Percentiles rank a stretch among this genome's conserved stretches.
Conservation (phyloP, 2,329 filamentous ascomycete genomes). For the Fusarium nodosum region DNA sequence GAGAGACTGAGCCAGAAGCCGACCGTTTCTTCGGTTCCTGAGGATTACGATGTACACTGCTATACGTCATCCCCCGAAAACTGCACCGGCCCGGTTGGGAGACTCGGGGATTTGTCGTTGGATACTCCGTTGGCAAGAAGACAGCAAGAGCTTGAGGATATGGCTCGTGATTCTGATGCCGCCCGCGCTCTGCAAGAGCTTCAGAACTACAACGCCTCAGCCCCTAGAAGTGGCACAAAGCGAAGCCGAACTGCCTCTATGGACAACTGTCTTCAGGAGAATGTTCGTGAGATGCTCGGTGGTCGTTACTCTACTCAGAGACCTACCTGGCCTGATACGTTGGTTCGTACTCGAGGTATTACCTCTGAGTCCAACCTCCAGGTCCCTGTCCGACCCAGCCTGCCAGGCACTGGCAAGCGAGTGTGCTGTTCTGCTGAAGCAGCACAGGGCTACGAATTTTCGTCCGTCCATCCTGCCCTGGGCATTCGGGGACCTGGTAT, state of each 20-base stretch:
- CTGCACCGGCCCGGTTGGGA: slow-evolving; percentile 66
- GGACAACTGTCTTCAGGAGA: slow-evolving; percentile 73
- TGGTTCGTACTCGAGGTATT: slow-evolving; percentile 55
- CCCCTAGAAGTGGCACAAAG: slow-evolving; percentile 62
- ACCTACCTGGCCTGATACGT: slow-evolving; percentile 54
- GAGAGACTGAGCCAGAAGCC: slow-evolving; percentile 68
- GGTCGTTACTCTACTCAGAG: slow-evolving; percentile 51
- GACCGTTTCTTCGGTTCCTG: slow-evolving; percentile 69
- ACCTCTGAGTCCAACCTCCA: slow-evolving; percentile 52
- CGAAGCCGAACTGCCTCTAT: slow-evolving; percentile 71
- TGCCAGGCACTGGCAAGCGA: slow-evolving; percentile 71
- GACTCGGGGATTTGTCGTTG: slow-evolving; percentile 64
- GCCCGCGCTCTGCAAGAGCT: slow-evolving; percentile 72
- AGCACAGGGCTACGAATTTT: slow-evolving; percentile 61
- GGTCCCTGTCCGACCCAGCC: slow-evolving; percentile 57
- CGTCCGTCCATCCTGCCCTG: slow-evolving; percentile 63
- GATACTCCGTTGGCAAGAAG: slow-evolving; percentile 62
- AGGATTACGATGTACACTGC: slow-evolving; percentile 66
- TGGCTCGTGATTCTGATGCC: slow-evolving; percentile 63
- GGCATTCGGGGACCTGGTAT: slow-evolving; percentile 71
- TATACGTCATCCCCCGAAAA: slow-evolving; percentile 70
- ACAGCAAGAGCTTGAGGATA: slow-evolving; percentile 62
- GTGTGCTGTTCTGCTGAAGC: slow-evolving; percentile 75
- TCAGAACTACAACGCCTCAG: slow-evolving; percentile 65
- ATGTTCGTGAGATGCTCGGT: slow-evolving; percentile 73